A percentile compares a stretch with the other conserved stretches of the same genome.
These are phyloP conservation scores for Saccharum spontaneum DNA, from an alignment of 176 grass and related monocot genomes.

Conservation along the genomic window DNA sequence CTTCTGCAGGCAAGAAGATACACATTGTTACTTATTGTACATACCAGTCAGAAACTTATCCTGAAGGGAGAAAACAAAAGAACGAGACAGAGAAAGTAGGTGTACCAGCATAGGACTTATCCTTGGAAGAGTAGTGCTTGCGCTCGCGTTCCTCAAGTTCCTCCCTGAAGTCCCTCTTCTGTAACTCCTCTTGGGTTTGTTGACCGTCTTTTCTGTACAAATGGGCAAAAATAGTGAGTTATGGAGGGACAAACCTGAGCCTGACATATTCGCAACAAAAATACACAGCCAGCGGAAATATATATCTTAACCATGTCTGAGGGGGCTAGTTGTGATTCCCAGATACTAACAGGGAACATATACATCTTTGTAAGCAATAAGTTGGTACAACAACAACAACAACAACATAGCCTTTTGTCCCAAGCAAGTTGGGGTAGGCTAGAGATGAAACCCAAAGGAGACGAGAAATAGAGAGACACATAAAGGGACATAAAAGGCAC, in stretches of 20 bases:
- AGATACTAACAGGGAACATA: not conserved
- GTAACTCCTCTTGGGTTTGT: slow-evolving; percentile 87
- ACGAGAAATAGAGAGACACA: too few relatives aligned
- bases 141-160: slow-evolving; percentile 92
- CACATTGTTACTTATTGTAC: slow-evolving; percentile 13
- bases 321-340: not conserved
- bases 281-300: not conserved
- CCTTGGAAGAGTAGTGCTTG: slow-evolving; percentile 89
- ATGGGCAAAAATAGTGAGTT: not conserved
- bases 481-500: too few relatives aligned
- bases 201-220: slow-evolving; percentile 87
- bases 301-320: not conserved
- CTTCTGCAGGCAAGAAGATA: slow-evolving; percentile 55
- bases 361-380: not conserved
- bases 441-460: too few relatives aligned
- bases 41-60: not conserved
- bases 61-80: not conserved
- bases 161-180: slow-evolving; percentile 90
- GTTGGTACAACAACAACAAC: too few relatives aligned
- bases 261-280: not conserved
- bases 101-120: slow-evolving; percentile 82
- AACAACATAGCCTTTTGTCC: too few relatives aligned
- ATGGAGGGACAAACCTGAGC: not conserved
- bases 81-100: not conserved
- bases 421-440: too few relatives aligned